phyloP scores from a whole-genome alignment of 352 stramenopile genomes.

The Pythium utonaiense region DNA sequence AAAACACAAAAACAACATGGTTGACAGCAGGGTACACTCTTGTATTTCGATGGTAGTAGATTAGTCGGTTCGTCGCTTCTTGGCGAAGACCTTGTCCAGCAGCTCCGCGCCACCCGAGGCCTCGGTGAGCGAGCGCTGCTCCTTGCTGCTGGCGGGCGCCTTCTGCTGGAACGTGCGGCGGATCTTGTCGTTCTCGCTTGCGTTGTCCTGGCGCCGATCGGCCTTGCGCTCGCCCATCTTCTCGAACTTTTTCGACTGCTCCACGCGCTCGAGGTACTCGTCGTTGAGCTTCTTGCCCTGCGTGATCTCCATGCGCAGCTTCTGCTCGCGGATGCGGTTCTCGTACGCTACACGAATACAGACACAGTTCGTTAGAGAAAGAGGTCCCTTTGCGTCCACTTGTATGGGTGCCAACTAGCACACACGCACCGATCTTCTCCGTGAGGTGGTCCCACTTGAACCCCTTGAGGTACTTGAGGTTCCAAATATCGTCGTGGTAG shows the following conservation, averaged over 20 bases:
- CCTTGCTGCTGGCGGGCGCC: slow-evolving; percentile 60
- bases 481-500: slow-evolving; percentile 98
- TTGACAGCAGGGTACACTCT: too few relatives aligned
- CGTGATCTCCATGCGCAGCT: slow-evolving; percentile 83
- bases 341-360: slow-evolving; percentile 51
- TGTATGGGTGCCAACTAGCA: too few relatives aligned
- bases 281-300: slow-evolving; percentile 87
- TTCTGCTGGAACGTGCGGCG: slow-evolving; percentile 80
- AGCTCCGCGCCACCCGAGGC: slow-evolving; percentile 26
- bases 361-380: background rate
- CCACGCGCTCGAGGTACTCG: slow-evolving; percentile 81
- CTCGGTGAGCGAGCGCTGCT: slow-evolving; percentile 52
- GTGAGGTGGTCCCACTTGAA: slow-evolving; percentile 99
- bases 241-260: slow-evolving; percentile 83
- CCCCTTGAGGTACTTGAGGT: slow-evolving; percentile 98
- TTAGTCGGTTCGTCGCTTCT: slow-evolving; percentile 50
- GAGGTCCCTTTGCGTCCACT: too few relatives aligned
- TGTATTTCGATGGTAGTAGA: too few relatives aligned
- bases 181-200: slow-evolving; percentile 34
- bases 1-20: background rate
- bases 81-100: slow-evolving; percentile 74
- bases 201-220: slow-evolving; percentile 15
- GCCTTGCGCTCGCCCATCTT: slow-evolving; percentile 84
- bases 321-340: slow-evolving; percentile 84
- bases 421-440: slow-evolving; percentile 95